Percentiles rank a stretch among this genome's conserved stretches.
Conservation (phyloP, 352 stramenopile genomes). For the Pythium apleroticum region DNA sequence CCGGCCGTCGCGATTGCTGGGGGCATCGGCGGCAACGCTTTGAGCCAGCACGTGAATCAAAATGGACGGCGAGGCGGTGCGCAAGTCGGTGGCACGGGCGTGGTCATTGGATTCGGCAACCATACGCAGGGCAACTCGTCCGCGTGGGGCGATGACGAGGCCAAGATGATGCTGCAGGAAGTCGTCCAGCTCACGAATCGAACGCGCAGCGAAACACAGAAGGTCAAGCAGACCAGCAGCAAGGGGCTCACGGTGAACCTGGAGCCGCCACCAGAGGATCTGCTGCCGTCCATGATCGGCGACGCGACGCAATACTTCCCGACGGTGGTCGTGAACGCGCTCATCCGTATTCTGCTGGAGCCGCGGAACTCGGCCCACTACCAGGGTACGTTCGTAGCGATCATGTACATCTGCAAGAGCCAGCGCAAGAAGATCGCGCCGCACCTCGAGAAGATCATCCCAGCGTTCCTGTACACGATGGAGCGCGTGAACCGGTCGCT, state of each 20-base stretch:
- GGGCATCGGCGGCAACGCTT: slow-evolving; percentile 14
- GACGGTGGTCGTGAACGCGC: slow-evolving; percentile 94
- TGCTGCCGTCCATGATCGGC: slow-evolving; percentile 80
- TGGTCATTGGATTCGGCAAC: slow-evolving; percentile 21
- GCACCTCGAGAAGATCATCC: slow-evolving; percentile 97
- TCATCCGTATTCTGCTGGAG: slow-evolving; percentile 98
- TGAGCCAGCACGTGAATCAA: slow-evolving; percentile 8
- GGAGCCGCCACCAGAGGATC: slow-evolving; percentile 66
- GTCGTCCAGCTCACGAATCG: slow-evolving; percentile 51
- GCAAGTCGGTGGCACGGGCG: slow-evolving; percentile 16
- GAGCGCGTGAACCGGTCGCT: slow-evolving; percentile 83
- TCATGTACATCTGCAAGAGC: slow-evolving; percentile 99
- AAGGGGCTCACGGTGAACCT: slow-evolving; percentile 60
- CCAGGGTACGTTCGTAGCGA: slow-evolving; percentile 96
- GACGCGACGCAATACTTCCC: slow-evolving; percentile 96
- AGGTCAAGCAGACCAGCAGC: slow-evolving; percentile 71
- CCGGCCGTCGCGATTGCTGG: slow-evolving; percentile 18
- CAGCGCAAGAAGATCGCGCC: slow-evolving; percentile 93
- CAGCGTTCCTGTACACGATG: slow-evolving; percentile 95
- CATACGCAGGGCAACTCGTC: slow-evolving; percentile 6
- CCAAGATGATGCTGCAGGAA: slow-evolving; percentile 32
- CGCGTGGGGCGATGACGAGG: slow-evolving; percentile 44
- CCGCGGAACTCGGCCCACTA: slow-evolving; percentile 96
- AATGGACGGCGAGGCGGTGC: background rate
- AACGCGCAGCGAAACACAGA: slow-evolving; percentile 58